Base-by-base conservation (phyloP, 352 stramenopile species). In the Phytophthora brassicae region DNA sequence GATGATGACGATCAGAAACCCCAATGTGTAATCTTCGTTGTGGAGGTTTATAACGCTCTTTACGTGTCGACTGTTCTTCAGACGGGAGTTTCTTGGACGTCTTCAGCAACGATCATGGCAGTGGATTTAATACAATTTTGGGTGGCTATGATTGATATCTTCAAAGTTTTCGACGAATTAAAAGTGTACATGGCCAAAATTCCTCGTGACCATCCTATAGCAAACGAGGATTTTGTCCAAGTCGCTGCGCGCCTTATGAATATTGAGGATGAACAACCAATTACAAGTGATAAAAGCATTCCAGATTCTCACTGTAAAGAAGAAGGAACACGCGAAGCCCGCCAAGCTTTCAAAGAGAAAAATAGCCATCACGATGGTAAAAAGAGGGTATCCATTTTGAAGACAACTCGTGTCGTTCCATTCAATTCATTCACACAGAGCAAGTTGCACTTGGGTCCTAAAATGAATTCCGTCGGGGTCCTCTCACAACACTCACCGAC, bases 1-100 rank as follows among this genome's bases (percentile, higher is more conserved):
- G 20, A 50, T 4, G 8, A 29, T 5, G 28, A 58, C 9, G 62
- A 76, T 44, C 3, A 49, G 8, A 75, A 76, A 44, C 61, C 74
- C 5, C 6, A 44, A 23, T 6, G 13, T 0, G 16, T 24, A 3
- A 44, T 11, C 14, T 44, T 44, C 13, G 23, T 6, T 17, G 38
- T 44, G 16, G 38, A 44, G 17, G 4, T 44, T 13, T 44, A 23
- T 44, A 44, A 44, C 38, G 38, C 38, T 2, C n/a, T 44, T 6
- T 44, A 24, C 38, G 6, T 44, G 6, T 5, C 36, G n/a, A 43
- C 9, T 19, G 14, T n/a, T 1, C 5, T 43, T 6, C 38, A 11
- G 23, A 44, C n/a, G 20, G 38, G n/a, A 16, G 19, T 16, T 13
- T 42, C 35, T 2, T 42, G 4, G 8, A 16, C 4, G 3, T 4